Evolutionary conservation across 305 asterid genomes (phyloP), one percentile per base, ranked within the genome.

Genomic region (Solanum aculeatissimum): DNA sequence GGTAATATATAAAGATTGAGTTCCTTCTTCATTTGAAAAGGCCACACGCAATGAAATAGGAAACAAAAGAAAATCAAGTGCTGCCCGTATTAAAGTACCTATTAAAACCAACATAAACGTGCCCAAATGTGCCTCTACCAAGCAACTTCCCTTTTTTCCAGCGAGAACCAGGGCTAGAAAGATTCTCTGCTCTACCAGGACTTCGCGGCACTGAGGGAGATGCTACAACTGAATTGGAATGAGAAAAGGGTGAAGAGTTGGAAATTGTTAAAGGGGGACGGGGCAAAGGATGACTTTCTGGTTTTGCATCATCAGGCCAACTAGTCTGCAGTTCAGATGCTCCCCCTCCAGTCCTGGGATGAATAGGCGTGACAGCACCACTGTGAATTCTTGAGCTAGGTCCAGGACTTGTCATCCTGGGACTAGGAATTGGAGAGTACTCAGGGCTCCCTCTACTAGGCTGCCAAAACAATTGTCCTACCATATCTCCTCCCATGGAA

Each of bases 91-190:
- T 25, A 9, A 29, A 83, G 16, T 87, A 97, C 99, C 99, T 95
- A 86, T 97, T 97, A 90, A 97, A 97, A 85, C 99, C 99, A 88
- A 93, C 94, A 88, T 95, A 97, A 77, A 97, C 98, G 83, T 93
- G 98, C 85, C 99, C 98, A 88, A 93, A 94, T 86, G 98, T 92
- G 90, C 99, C 99, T 79, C 98, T 92, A 72, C 98, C 99, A 29
- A 97, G 94, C 91, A 97, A 87, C 91, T 88, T 95, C 62, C 99
- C 99, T 82, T 94, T 97, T 86, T 97, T 95, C 99, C 99, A 97
- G 42, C 98, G 98, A 19, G 97, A 93, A 21, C 98, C 97, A 51
- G 97, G 96, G 87, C 97, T 97, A 77, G 95, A 45, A 58, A 92
- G 93, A 88, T 87, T 93, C 81, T 95, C 98, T 13, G 94, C 92